These are phyloP conservation scores for Suillus hirtellus DNA, from an alignment of 768 basidiomycete species.

Conservation along the genomic window DNA sequence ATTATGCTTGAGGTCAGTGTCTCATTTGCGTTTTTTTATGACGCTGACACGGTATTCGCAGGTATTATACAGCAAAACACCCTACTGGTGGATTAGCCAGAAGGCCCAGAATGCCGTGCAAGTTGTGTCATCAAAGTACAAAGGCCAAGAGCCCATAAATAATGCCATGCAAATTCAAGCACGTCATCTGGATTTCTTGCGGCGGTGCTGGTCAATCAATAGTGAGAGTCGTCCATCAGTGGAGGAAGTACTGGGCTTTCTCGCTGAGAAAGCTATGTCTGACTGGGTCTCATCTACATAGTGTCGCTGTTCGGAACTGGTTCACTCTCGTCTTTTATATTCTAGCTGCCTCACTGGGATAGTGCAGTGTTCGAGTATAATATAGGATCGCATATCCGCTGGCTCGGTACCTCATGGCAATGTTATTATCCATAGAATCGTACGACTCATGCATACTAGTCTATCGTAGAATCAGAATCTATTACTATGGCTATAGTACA, in stretches of 20 bases:
- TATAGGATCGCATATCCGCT: not conserved
- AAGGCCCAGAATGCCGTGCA: too few relatives aligned
- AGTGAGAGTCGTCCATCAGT: slow-evolving; percentile 9
- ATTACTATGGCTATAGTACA: not conserved
- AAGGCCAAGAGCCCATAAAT: slow-evolving; percentile 15
- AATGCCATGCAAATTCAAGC: slow-evolving; percentile 33
- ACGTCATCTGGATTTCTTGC: slow-evolving; percentile 43
- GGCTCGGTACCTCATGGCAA: not conserved
- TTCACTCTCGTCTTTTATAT: not conserved
- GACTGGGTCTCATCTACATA: not conserved
- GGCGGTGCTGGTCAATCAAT: slow-evolving; percentile 37
- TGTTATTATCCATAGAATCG: not conserved
- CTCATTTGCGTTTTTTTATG: slow-evolving; percentile 26
- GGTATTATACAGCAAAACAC: slow-evolving; percentile 26
- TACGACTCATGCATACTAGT: not conserved
- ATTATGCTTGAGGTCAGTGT: slow-evolving; percentile 26
- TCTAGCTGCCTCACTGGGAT: not conserved
- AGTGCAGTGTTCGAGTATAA: not conserved
- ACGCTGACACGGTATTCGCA: slow-evolving; percentile 4
- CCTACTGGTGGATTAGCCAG: slow-evolving; percentile 19
- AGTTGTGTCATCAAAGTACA: slow-evolving; percentile 13
- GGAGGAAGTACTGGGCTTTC: slow-evolving; percentile 8
- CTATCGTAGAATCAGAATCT: not conserved
- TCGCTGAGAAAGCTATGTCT: not conserved
- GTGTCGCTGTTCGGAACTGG: not conserved